A percentile compares a stretch with the other conserved stretches of the same genome.
Evolutionary conservation across 176 grass and related monocot genomes (phyloP).

Genomic region (Pontederia paniculata): DNA sequence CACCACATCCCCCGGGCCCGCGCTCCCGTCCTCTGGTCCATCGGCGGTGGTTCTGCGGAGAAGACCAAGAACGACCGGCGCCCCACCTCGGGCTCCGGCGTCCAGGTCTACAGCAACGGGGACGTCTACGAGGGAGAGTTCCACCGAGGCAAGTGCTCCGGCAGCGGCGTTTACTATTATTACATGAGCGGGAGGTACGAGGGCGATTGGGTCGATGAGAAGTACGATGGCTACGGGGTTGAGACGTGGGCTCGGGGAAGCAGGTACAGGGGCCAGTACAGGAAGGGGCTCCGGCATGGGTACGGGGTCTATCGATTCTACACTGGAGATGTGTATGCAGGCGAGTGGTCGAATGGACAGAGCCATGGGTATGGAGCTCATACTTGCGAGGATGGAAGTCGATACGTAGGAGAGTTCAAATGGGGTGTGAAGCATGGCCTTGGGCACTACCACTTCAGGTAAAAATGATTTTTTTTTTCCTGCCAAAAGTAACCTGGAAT

Average conservation of each 20-base stretch:
- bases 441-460: constrained; percentile 99
- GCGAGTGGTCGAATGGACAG: constrained; percentile 97
- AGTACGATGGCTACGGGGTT: constrained; percentile 79
- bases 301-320: constrained; percentile 92
- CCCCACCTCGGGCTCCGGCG: constrained; percentile 56
- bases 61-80: constrained; percentile 13
- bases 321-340: constrained; percentile 82
- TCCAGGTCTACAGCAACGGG: constrained; percentile 80
- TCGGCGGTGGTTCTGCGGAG: constrained; percentile 30
- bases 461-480: constrained; percentile 3
- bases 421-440: constrained; percentile 94
- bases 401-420: constrained; percentile 95
- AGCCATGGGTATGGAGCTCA: constrained; percentile 83
- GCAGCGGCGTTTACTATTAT: constrained; percentile 93
- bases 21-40: constrained; percentile 86
- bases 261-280: constrained; percentile 80
- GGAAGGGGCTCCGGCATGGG: constrained; percentile 80
- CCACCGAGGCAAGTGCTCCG: constrained; percentile 59
- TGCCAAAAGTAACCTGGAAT: too few relatives aligned
- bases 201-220: constrained; percentile 87
- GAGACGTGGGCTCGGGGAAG: constrained; percentile 96
- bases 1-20: constrained; percentile 30
- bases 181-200: constrained; percentile 99
- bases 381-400: constrained; percentile 94
- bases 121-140: constrained; percentile 97